Percentiles rank a stretch among this genome's conserved stretches.
Conservation (phyloP, 2,329 filamentous ascomycete species). For the Xylariaceae sp. region DNA sequence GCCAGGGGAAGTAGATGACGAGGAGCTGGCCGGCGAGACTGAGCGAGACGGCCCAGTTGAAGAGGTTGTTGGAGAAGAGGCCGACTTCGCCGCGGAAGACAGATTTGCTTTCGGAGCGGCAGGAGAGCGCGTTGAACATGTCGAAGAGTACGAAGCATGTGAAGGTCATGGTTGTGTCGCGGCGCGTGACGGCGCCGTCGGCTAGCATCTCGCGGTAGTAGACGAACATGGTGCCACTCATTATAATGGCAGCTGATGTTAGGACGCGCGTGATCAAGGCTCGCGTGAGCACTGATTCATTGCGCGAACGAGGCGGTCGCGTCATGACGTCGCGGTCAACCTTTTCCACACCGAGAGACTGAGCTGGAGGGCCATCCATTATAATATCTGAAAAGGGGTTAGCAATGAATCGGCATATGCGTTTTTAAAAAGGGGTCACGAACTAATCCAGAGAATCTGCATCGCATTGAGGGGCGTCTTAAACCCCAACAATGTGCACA, state of each 20-base stretch:
- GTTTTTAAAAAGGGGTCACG: slow-evolving; percentile 36
- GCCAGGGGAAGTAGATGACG: slow-evolving; percentile 90
- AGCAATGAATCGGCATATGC: slow-evolving; percentile 15
- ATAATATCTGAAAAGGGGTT: slow-evolving; percentile 69
- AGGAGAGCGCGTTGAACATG: slow-evolving; percentile 97
- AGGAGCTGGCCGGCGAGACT: slow-evolving; percentile 79
- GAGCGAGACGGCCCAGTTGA: slow-evolving; percentile 90
- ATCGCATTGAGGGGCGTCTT: slow-evolving; percentile 96
- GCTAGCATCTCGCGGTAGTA: slow-evolving; percentile 88
- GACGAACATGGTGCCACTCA: slow-evolving; percentile 83
- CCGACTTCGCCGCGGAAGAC: slow-evolving; percentile 80
- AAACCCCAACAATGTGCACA: slow-evolving; percentile 89
- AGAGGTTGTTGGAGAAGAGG: slow-evolving; percentile 81
- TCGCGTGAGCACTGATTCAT: slow-evolving; percentile 84
- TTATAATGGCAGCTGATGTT: slow-evolving; percentile 82
- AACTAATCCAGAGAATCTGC: slow-evolving; percentile 99
- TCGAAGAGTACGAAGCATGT: slow-evolving; percentile 98
- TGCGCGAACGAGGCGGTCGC: slow-evolving; percentile 75
- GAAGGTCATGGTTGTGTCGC: slow-evolving; percentile 98
- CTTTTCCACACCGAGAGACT: slow-evolving; percentile 91
- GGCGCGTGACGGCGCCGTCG: slow-evolving; percentile 76
- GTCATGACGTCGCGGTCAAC: slow-evolving; percentile 94
- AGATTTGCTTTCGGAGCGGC: slow-evolving; percentile 85
- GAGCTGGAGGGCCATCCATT: slow-evolving; percentile 97
- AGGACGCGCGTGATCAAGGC: slow-evolving; percentile 78